A percentile compares a stretch with the other conserved stretches of the same genome.
Evolutionary conservation across 1,139 yeast species (phyloP).

Genomic region (Eremothecium sinecaudum): DNA sequence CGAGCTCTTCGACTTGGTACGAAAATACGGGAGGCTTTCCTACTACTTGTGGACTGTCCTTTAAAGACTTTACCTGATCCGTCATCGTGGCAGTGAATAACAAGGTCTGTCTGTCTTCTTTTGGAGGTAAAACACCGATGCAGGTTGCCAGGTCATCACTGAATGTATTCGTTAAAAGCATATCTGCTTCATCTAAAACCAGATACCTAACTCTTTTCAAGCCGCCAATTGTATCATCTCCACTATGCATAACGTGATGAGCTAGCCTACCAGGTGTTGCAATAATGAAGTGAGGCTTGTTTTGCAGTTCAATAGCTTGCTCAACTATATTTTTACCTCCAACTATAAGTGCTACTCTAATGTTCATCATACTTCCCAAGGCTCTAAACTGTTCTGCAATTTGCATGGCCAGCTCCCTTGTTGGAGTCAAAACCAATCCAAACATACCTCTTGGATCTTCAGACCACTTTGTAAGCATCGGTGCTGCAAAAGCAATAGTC

Average conservation of each 20-base stretch:
- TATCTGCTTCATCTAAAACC: constrained; percentile 94
- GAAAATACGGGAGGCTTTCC: constrained; percentile 62
- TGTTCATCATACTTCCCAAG: constrained; percentile 79
- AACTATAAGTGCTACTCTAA: constrained; percentile 69
- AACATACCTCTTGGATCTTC: constrained; percentile 89
- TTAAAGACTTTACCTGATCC: constrained; percentile 75
- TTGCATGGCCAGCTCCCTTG: constrained; percentile 90
- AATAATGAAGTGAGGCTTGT: constrained; percentile 84
- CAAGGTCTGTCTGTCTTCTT: constrained; percentile 71
- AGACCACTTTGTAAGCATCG: constrained; percentile 90
- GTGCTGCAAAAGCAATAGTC: constrained; percentile 94
- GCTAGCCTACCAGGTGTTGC: constrained; percentile 98
- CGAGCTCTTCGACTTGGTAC: constrained; percentile 72
- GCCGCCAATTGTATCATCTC: constrained; percentile 80
- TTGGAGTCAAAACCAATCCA: constrained; percentile 86
- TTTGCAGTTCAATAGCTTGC: constrained; percentile 74
- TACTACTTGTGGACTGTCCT: constrained; percentile 53
- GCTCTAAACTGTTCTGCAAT: constrained; percentile 96
- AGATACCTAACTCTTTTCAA: constrained; percentile 65
- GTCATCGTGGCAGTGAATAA: constrained; percentile 95
- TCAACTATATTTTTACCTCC: constrained; percentile 92
- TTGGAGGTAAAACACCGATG: constrained; percentile 58
- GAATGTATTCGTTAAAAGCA: constrained; percentile 75
- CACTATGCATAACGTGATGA: constrained; percentile 79
- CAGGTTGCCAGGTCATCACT: constrained; percentile 70